Evolutionary conservation across 2,329 filamentous ascomycete species (phyloP), one percentile per base, ranked within the genome.

Genomic region (Amesomyces nigricolor): DNA sequence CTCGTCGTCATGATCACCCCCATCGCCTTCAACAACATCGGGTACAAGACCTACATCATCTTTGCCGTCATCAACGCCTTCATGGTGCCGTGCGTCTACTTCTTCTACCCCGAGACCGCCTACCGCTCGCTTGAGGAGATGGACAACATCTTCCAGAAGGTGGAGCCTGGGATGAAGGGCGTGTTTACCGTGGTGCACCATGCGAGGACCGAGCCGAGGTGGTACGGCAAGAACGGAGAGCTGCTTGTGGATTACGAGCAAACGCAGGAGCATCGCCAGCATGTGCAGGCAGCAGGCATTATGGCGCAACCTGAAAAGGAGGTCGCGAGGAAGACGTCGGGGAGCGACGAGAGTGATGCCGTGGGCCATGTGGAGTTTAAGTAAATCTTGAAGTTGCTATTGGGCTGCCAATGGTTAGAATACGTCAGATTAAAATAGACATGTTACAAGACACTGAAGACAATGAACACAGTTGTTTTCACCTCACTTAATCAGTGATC

Each of bases 81-180:
- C 61, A 82, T 83, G 66, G 74, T 83, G 0, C 80, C 81, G 0
- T 72, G 70, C 3, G 73, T 82, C 22, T 84, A 81, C 67, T 79
- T 81, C 68, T 83, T 83, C 72, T 85, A 81, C 68, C 83, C 83
- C 0, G 83, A 86, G 68, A 86, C 83, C 9, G 79, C 79, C 1
- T 81, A 81, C 64, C 75, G 83, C 40, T 81, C 78, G 1, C 76
- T 87, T 17, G 83, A 87, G 67, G 83, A 86, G 65, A 86, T 87
- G 78, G 83, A 86, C 62, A 71, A 69, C 61, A 84, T 86, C 63
- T 85, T 85, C 70, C 75, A 78, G 60, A 81, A 82, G 64, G 77
- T 78, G 0, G 40, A 5, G 1, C 70, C 71, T 19, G 78, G 79
- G 3, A 58, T 59, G 59, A 61, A 59, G 55, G 72, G 69, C 30